A percentile compares a stretch with the other conserved stretches of the same genome.
Evolutionary conservation across 2,329 filamentous ascomycete species (phyloP).

Genomic region (Sporothrix variecibatus): DNA sequence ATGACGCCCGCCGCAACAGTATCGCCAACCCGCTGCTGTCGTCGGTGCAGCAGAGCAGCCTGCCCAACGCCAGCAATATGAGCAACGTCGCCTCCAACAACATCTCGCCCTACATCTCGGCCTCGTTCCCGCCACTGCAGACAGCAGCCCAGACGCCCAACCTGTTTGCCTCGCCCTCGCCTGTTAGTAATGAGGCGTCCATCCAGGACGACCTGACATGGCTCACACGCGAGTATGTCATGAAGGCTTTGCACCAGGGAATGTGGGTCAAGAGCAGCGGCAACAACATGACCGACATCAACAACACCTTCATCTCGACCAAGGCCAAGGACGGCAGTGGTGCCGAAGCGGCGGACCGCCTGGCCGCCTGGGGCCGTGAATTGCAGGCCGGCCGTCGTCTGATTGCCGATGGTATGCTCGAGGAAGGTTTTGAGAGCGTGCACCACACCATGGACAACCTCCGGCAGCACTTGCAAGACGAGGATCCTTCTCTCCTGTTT

Average conservation of each 20-base stretch:
- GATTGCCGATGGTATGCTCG: conserved; percentile 29
- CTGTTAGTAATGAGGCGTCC: neutral
- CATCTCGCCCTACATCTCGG: neutral
- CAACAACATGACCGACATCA: neutral
- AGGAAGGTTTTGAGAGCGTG: conserved; percentile 31
- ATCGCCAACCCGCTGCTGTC: neutral
- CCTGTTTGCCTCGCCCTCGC: neutral
- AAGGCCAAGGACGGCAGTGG: conserved; percentile 22
- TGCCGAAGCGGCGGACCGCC: conserved; percentile 25
- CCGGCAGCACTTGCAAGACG: conserved; percentile 32
- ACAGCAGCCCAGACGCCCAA: neutral
- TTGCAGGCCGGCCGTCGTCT: conserved; percentile 31
- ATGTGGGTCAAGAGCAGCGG: conserved; percentile 30
- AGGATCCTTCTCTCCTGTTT: conserved; percentile 34
- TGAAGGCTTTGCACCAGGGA: conserved; percentile 32
- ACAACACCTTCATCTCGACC: conserved; percentile 16
- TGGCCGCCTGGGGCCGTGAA: conserved; percentile 32
- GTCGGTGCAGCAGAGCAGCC: neutral
- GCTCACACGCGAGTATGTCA: conserved; percentile 33
- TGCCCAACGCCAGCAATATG: conserved; percentile 6
- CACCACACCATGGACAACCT: conserved; percentile 34
- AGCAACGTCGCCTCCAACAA: neutral
- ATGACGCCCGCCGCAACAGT: neutral
- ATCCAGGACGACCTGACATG: conserved; percentile 31
- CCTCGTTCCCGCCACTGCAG: neutral